Evolutionary conservation across 192 early-diverging fungal species (phyloP), one percentile per base, ranked within the genome.

Genomic region (Endogone sp.): DNA sequence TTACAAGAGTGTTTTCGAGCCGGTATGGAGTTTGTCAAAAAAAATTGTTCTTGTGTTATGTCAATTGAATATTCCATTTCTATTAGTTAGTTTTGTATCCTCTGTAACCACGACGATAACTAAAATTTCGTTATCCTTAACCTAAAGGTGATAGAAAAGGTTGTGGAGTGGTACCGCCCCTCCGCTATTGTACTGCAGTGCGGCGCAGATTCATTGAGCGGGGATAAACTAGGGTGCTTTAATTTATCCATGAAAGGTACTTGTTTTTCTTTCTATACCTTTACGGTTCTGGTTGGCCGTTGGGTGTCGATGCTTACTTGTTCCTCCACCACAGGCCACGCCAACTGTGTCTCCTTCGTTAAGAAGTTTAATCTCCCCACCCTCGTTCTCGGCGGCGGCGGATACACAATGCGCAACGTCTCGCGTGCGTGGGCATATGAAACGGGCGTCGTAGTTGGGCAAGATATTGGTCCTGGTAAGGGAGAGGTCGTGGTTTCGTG

Each of bases 351-450:
- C 10, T 83, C 89, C 56, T 99, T 93, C 75, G 93, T 98, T 75
- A 94, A 94, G 56, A 89, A 82, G 29, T 96, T 98, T 67, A 90
- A 94, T 70, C 80, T 99, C 22, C 97, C 97, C 4, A 85, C 95
- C 66, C 68, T 99, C 67, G 86, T 98, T 24, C 82, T 99, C 25
- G 97, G 97, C 56, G 97, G 97, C 4, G 97, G 97, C 54, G 97
- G 97, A 11, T 99, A 99, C 70, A 99, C 96, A 0, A 94, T 97
- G 69, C 85, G 94, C n/a, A 99, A 99, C 71, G 97, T 99, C 2
- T 90, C 94, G 10, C 78, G 96, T 29, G 92, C 94, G 26, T 99
- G 97, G 97, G 91, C 94, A 0, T 95, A 94, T 76, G 95, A 97
- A 75, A 99, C 97, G 4, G 90, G 90, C 6, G 83, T 96, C 6